Conservation (phyloP, 148 eudicot species). For the Fagopyrum esculentum region DNA sequence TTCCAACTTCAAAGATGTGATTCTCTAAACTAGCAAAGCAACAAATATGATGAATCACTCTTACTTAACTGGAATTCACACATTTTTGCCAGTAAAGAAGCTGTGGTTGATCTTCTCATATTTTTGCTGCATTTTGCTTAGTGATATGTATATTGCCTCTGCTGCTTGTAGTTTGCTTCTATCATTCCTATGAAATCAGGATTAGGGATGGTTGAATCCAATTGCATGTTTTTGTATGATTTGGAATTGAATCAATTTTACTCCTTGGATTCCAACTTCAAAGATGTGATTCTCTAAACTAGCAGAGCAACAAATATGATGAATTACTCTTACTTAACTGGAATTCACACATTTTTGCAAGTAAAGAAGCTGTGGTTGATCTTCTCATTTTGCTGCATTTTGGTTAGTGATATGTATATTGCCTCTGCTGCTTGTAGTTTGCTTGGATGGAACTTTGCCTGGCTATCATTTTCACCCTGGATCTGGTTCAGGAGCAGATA, state of each 20-base stretch:
- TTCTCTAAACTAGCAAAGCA: no score
- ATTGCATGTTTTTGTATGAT: no score
- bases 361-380: background rate
- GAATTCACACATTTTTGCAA: background rate
- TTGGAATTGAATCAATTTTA: no score
- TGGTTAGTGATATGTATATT: background rate
- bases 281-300: no score
- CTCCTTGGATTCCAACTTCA: background rate
- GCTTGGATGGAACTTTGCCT: constrained; percentile 94
- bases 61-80: background rate
- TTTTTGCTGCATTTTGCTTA: background rate
- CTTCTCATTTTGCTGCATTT: background rate
- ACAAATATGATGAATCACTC: no score
- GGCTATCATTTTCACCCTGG: constrained; percentile 88
- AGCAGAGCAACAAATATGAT: no score
- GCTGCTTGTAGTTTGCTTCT: constrained; percentile 57
- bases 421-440: constrained; percentile 40
- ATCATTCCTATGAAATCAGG: no score
- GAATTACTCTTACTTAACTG: background rate
- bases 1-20: no score
- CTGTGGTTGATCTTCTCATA: no score
- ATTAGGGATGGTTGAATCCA: no score
- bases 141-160: background rate
- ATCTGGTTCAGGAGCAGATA: constrained; percentile 76
- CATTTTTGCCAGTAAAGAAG: background rate